Evolutionary conservation across 2,329 filamentous ascomycete species (phyloP), one percentile per base, ranked within the genome.

Genomic region (Botrytis hyacinthi): DNA sequence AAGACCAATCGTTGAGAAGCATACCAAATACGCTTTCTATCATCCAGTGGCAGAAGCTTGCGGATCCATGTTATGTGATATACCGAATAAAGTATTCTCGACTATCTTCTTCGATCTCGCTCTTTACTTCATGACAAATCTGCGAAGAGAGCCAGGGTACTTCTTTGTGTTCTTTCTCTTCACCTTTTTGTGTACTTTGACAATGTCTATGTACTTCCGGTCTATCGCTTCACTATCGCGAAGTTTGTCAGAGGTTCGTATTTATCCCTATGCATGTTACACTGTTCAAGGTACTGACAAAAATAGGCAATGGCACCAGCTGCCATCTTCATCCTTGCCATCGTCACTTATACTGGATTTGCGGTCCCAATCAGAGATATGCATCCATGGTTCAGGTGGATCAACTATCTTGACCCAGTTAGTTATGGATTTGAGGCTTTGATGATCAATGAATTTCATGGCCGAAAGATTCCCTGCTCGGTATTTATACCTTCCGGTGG

Each of bases 1-100:
- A 87, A 91, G 95, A 54, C 92, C 93, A 1, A 97, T 97, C 78
- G 93, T 98, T 74, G 94, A 97, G 81, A 97, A 97, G 81, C 95
- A 98, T 78, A 84, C 87, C 73, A 90, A 92, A 73, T 97, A 97
- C 81, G 94, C 94, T 29, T 86, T 97, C 29, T 97, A 97, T 79
- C 95, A 97, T 79, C 94, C 95, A 0, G 94, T 92, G 16, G 92
- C 94, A 26, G 94, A 98, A 85, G 93, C 94, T n/a, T 42, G 74
- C 37, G 76, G 76, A 4, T 77, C 78, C 18, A 80, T 80, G 76
- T 40, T 80, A 93, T 74, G 90, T 93, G 95, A 98, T 78, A 83
- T 97, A 83, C 95, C 95, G 0, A 93, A 93, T 82, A 97, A 96
- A 82, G 82, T 97, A 14, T 54, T 83, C n/a, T 95, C 95, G 78